Base-by-base conservation (phyloP, 345 rosid genomes). In the Mercurialis annua region DNA sequence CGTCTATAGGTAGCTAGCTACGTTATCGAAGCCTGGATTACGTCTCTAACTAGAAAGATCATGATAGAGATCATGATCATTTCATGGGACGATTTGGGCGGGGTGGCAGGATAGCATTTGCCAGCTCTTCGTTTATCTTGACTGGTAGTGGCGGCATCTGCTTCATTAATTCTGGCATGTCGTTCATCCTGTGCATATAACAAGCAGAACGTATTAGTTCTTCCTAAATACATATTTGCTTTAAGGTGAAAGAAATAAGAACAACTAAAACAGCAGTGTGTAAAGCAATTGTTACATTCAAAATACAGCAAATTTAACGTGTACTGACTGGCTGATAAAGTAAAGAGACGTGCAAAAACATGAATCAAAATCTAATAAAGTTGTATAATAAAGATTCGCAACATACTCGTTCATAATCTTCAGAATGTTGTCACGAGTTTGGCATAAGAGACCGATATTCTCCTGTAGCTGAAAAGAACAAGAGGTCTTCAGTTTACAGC, bases 101-200 rank as follows among this genome's bases (percentile, higher is more conserved):
- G 52, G 78, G 64, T 48, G 78, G 73, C 57, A 84, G 79, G 64
- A 90, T 75, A 53, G 79, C 55, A 63, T 71, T 62, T 33, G 77
- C 82, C 18, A 90, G 87, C 43, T 78, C 85, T 3, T 84, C 86
- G 3, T 80, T 82, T 73, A 92, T 30, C 71, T 47, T 79, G 54
- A 76, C 87, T 0, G 89, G 86, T 29, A 90, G 83, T 0, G 78
- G 66, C 17, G 92, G 96, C 98, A 90, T 90, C 83, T 76, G 86
- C 81, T 80, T 81, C 96, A 84, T 90, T 66, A 67, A 53, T 47
- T 88, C 92, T 0, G 86, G 84, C 62, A 59, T 73, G 36, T 84
- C 84, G 58, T 79, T 70, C 78, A 85, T 64, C 62, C 96, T 92
- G n/a, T n/a, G 90, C 72, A 77, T 66, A 59, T 31, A 34, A 30